These are phyloP conservation scores for Trapa bicornis DNA, from an alignment of 345 rosid species.

Conservation along the genomic window DNA sequence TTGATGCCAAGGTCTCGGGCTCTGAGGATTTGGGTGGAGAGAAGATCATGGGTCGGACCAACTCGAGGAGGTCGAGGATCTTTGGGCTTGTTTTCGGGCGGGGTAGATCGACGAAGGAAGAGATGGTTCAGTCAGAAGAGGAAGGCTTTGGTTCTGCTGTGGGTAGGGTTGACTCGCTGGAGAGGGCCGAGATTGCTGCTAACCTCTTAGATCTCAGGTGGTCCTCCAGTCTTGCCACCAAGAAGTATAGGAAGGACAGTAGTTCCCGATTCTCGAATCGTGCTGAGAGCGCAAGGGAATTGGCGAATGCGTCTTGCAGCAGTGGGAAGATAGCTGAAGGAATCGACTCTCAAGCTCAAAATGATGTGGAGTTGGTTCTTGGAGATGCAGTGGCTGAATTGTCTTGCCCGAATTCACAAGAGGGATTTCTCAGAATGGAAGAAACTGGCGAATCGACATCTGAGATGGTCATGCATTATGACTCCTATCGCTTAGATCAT, in stretches of 20 bases:
- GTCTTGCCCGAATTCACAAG: slow-evolving; percentile 3
- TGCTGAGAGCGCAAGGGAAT: slow-evolving; percentile 14
- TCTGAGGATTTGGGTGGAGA: slow-evolving; percentile 21
- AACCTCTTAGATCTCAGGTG: slow-evolving; percentile 74
- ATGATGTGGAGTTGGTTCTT: background rate
- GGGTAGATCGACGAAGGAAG: slow-evolving; percentile 29
- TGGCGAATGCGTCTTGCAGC: slow-evolving; percentile 1
- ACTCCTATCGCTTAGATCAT: slow-evolving; percentile 10
- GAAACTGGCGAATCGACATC: slow-evolving; percentile 13
- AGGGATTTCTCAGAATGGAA: slow-evolving; percentile 19
- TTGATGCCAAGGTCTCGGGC: slow-evolving; percentile 20
- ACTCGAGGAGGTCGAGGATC: slow-evolving; percentile 37
- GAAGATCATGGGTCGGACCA: slow-evolving; percentile 31
- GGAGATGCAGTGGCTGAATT: background rate
- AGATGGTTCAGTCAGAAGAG: slow-evolving; percentile 17
- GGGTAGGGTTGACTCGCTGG: slow-evolving; percentile 40
- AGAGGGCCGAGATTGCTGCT: slow-evolving; percentile 82
- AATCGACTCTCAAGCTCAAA: background rate
- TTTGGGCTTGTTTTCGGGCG: slow-evolving; percentile 59
- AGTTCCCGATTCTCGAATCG: slow-evolving; percentile 12
- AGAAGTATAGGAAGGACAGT: slow-evolving; percentile 23
- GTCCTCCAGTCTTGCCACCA: slow-evolving; percentile 63
- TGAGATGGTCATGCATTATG: slow-evolving; percentile 13
- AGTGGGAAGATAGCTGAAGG: background rate
- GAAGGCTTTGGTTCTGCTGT: slow-evolving; percentile 16